Base-by-base conservation (phyloP, 306 rosid genomes). In the Fagus sylvatica region DNA sequence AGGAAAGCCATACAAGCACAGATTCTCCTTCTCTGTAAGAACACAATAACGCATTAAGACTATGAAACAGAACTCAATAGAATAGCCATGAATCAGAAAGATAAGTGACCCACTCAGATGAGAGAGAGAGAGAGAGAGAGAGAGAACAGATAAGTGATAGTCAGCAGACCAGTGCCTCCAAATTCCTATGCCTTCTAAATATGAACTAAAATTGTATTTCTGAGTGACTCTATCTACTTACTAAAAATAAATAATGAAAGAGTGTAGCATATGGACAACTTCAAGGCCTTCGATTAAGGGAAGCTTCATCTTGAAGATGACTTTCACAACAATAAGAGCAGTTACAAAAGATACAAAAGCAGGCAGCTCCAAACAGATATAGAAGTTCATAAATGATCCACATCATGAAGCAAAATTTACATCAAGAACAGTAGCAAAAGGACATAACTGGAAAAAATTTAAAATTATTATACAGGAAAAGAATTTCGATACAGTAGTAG, bases 11-110 rank as follows among this genome's bases (percentile, higher is more conserved):
- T 91, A 94, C 73, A 93, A 80, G 85, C 96, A 91, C 74, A 94
- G 85, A 89, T 94, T 94, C 86, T 94, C 98, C 88, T 94, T 94
- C 77, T 94, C 98, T 94, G 88, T 55, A 90, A 76, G 48, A 69
- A 83, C 39, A 78, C 67, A 79, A 34, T 5, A 82, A 72, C 17
- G 36, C 66, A 76, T 71, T 57, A 66, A 67, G 71, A 33, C 72
- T 22, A 66, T 70, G 59, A 84, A 56, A 79, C 72, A 78, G 69
- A 69, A 49, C 16, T 9, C 43, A 75, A 68, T 54, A 42, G 13
- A 67, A 80, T 34, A 59, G 67, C 70, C 1, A 72, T 36, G 59
- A 51, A 53, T 51, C 13, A 51, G 74, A 72, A 65, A 71, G 65
- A 39, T 15, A 73, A 22, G 28, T 22, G 41, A 3, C 69, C 66